Percentiles rank a stretch among this genome's conserved stretches.
phyloP scores from a whole-genome alignment of 1,139 yeast genomes.

The Suhomyces coccinellae region DNA sequence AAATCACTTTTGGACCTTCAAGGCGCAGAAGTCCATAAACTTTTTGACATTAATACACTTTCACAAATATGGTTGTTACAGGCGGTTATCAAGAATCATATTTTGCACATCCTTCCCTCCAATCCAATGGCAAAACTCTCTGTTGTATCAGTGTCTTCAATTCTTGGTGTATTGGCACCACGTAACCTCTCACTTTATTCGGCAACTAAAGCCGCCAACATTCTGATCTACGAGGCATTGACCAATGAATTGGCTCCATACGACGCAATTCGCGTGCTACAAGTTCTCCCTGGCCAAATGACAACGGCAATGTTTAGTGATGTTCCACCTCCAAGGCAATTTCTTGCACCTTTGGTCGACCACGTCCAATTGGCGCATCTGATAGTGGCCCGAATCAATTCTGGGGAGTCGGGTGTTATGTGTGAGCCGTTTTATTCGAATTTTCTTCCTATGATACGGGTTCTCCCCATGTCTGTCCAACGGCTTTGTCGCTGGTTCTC shows the following conservation, averaged over 20 bases:
- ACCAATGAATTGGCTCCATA: constrained; percentile 44
- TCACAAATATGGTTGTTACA: constrained; percentile 56
- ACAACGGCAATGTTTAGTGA: constrained; percentile 63
- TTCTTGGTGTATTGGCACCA: constrained; percentile 73
- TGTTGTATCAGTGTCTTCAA: constrained; percentile 65
- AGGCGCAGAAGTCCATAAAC: constrained; percentile 29
- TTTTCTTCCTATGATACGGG: constrained; percentile 52
- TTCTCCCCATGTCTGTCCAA: constrained; percentile 52
- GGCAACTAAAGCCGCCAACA: constrained; percentile 63
- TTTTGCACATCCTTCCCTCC: constrained; percentile 15
- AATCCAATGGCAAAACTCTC: constrained; percentile 33
- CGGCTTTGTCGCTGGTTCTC: constrained; percentile 50
- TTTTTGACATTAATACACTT: constrained; percentile 57
- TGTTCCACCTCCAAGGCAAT: constrained; percentile 55
- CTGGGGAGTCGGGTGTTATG: constrained; percentile 55
- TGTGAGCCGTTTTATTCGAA: constrained; percentile 62
- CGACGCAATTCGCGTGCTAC: constrained; percentile 40
- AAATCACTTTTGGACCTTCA: constrained; percentile 41
- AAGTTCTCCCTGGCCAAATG: constrained; percentile 69
- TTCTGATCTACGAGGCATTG: constrained; percentile 60
- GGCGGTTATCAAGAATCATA: constrained; percentile 33
- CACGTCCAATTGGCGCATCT: constrained; percentile 41
- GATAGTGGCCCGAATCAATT: constrained; percentile 41
- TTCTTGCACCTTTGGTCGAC: constrained; percentile 64
- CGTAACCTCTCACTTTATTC: constrained; percentile 63